Evolutionary conservation across 176 grass and related monocot species (phyloP), one percentile per base, ranked within the genome.

Genomic region (Elymus sibiricus): DNA sequence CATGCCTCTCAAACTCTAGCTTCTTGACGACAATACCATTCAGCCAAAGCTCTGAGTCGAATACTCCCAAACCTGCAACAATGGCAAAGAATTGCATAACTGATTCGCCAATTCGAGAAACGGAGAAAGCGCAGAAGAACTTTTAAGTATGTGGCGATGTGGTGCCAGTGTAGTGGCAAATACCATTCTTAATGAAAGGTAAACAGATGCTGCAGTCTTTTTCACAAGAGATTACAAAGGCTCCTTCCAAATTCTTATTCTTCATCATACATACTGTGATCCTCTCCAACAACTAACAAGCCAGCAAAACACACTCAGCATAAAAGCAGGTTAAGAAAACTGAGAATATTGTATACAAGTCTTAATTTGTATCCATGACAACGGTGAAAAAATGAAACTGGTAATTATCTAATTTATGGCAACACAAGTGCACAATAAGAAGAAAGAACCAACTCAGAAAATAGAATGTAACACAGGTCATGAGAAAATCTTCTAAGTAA

Each of bases 181-280:
- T 86, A 90, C 92, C 90, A 28, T 72, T 87, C 25, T 76, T 74
- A 35, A 94, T 37, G 40, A 94, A 56, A 5, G 90, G 81, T 66
- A 72, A 75, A 62, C 92, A 94, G 49, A 90, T 78, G 43, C 9
- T 79, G 77, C 75, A 68, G 81, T 92, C 92, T 83, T 88, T 70
- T 82, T 90, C 70, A 75, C 90, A 92, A 60, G 92, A 92, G 77
- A 94, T 82, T 62, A 92, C 85, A 81, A 94, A 85, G 77, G 75
- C 72, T 63, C 90, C 90, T 56, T 83, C 84, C n/a, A n/a, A n/a
- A n/a, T n/a, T n/a, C n/a, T n/a, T n/a, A n/a, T n/a, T n/a, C n/a
- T n/a, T n/a, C n/a, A 92, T 85, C 86, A 64, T 71, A 63, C 74
- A 63, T 17, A 64, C 72, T 58, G 64, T 83, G 32, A 86, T 78